These are phyloP conservation scores for Phaeomoniella chlamydospora DNA, from an alignment of 2,329 filamentous ascomycete genomes.

Conservation along the genomic window DNA sequence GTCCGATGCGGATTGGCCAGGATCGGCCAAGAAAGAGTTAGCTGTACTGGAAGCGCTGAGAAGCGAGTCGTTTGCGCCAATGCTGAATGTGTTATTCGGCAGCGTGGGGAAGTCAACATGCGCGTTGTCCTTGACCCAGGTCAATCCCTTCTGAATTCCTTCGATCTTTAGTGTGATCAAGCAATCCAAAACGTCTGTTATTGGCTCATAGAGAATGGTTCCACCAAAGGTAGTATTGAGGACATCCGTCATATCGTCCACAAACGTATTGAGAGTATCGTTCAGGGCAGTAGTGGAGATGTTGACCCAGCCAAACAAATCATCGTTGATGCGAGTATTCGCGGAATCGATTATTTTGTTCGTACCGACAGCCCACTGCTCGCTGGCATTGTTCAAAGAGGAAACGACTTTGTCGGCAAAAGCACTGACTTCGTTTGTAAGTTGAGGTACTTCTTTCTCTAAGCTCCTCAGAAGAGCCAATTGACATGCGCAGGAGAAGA, in stretches of 20 bases:
- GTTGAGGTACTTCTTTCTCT: slow-evolving; percentile 59
- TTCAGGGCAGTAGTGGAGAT: slow-evolving; percentile 74
- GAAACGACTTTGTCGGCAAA: slow-evolving; percentile 67
- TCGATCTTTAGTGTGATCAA: slow-evolving; percentile 79
- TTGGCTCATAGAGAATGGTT: slow-evolving; percentile 64
- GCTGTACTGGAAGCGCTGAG: slow-evolving; percentile 34
- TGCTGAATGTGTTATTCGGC: slow-evolving; percentile 66
- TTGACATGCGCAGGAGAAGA: slow-evolving; percentile 73
- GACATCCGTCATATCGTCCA: slow-evolving; percentile 58
- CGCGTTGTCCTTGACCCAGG: slow-evolving; percentile 82
- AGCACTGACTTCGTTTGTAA: slow-evolving; percentile 59
- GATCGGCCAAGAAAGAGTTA: slow-evolving; percentile 62
- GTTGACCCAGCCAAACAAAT: slow-evolving; percentile 77
- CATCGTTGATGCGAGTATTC: slow-evolving; percentile 62
- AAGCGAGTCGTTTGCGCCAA: slow-evolving; percentile 51
- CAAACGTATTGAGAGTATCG: slow-evolving; percentile 68
- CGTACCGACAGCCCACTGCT: slow-evolving; percentile 60
- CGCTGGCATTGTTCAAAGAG: slow-evolving; percentile 59
- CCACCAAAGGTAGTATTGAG: slow-evolving; percentile 68
- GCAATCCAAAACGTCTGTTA: slow-evolving; percentile 69
- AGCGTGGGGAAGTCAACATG: slow-evolving; percentile 69
- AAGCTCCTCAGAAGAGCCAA: slow-evolving; percentile 61
- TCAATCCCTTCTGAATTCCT: slow-evolving; percentile 73
- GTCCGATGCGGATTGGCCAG: slow-evolving; percentile 59
- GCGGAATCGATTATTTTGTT: slow-evolving; percentile 55